Evolutionary conservation across 495 filamentous ascomycete genomes (phyloP).

Genomic region (Penicillium maclennaniae): DNA sequence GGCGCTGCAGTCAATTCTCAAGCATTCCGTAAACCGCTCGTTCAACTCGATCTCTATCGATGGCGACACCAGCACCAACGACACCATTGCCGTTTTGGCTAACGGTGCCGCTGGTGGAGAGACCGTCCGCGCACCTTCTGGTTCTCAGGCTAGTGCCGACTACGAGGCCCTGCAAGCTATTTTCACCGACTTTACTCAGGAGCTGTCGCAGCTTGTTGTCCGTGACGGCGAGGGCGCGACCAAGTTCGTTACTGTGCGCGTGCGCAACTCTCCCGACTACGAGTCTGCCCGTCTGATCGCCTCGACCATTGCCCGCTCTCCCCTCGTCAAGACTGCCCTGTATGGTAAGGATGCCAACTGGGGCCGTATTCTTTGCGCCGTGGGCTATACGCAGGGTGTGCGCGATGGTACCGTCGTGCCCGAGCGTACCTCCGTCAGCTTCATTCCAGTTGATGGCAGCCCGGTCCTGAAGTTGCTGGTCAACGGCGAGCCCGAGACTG

Average conservation of each 20-base stretch:
- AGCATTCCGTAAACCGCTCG: slow-evolving; percentile 70
- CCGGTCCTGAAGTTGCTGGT: slow-evolving; percentile 78
- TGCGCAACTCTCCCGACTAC: slow-evolving; percentile 66
- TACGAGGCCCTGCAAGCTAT: slow-evolving; percentile 62
- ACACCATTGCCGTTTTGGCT: slow-evolving; percentile 88
- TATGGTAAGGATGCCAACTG: slow-evolving; percentile 98
- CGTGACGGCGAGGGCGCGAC: slow-evolving; percentile 97
- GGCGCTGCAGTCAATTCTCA: slow-evolving; percentile 66
- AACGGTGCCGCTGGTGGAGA: slow-evolving; percentile 87
- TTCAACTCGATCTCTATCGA: slow-evolving; percentile 99
- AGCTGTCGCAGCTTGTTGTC: slow-evolving; percentile 88
- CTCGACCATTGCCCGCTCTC: slow-evolving; percentile 84
- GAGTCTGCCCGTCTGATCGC: slow-evolving; percentile 67
- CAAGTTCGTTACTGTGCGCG: slow-evolving; percentile 94
- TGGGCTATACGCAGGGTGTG: slow-evolving; percentile 78
- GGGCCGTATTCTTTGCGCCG: slow-evolving; percentile 94
- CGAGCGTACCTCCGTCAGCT: slow-evolving; percentile 85
- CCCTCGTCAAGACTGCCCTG: slow-evolving; percentile 93
- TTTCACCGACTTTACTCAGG: slow-evolving; percentile 72
- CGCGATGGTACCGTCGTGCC: slow-evolving; percentile 63
- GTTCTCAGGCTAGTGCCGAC: slow-evolving; percentile 52
- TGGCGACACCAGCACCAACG: slow-evolving; percentile 95
- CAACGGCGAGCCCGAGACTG: slow-evolving; percentile 84
- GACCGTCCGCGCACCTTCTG: slow-evolving; percentile 38
- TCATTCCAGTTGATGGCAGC: slow-evolving; percentile 81